These are phyloP conservation scores for Aspergillus aculeatus DNA, from an alignment of 2,329 filamentous ascomycete genomes.

Conservation along the genomic window DNA sequence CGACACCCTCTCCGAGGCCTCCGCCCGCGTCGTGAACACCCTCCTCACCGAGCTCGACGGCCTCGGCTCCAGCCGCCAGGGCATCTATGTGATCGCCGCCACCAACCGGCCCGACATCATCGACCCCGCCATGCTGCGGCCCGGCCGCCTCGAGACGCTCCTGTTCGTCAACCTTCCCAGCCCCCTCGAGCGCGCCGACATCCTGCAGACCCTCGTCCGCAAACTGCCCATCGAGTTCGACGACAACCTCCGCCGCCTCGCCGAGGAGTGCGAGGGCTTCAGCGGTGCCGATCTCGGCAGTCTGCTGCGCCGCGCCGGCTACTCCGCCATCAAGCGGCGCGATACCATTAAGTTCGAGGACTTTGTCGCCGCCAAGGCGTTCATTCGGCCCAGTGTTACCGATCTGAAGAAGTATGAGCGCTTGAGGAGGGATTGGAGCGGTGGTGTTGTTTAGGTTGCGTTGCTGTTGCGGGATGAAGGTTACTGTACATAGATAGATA, in stretches of 20 bases:
- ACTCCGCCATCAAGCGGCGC: conserved; percentile 53
- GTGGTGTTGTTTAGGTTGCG: conserved; percentile 29
- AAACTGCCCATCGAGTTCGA: conserved; percentile 54
- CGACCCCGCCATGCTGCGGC: conserved; percentile 89
- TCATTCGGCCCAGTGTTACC: conserved; percentile 52
- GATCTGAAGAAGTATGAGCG: conserved; percentile 58
- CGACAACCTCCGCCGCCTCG: conserved; percentile 62
- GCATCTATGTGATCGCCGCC: conserved; percentile 91
- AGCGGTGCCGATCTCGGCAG: conserved; percentile 67
- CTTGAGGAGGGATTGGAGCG: conserved; percentile 52
- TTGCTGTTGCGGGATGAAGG: not conserved
- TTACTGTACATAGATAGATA: not conserved
- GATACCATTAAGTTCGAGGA: conserved; percentile 49
- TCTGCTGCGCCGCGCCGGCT: conserved; percentile 59
- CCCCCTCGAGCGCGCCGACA: conserved; percentile 76
- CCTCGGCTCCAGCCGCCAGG: conserved; percentile 67
- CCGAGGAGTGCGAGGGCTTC: conserved; percentile 72
- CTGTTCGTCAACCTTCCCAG: conserved; percentile 86
- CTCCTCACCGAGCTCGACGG: conserved; percentile 93
- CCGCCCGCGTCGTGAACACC: conserved; percentile 88
- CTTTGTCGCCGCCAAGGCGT: conserved; percentile 41
- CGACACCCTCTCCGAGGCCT: conserved; percentile 74
- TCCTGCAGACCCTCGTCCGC: conserved; percentile 66
- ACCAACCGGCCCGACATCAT: conserved; percentile 97
- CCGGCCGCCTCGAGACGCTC: conserved; percentile 82